Conservation (phyloP, 768 basidiomycete species). For the Xerocomus spinulosus region DNA sequence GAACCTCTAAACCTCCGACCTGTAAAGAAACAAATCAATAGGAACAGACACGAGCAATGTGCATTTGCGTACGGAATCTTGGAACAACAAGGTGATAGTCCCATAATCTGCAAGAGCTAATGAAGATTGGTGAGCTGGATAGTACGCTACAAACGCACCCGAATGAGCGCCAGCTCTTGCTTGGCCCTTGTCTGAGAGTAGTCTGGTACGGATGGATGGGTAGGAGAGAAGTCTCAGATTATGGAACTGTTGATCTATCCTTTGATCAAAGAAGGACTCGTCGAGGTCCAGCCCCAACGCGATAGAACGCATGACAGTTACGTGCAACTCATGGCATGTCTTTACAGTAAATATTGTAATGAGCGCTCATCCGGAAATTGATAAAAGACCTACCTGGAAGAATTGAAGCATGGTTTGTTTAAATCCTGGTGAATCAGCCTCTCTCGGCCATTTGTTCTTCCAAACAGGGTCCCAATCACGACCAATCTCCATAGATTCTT, state of each 20-base stretch:
- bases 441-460: conserved; percentile 78
- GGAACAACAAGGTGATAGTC: conserved; percentile 77
- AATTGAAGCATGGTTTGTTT: conserved; percentile 71
- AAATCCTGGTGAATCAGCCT: conserved; percentile 59
- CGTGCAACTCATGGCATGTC: conserved; percentile 75
- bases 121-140: neutral
- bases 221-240: conserved; percentile 80
- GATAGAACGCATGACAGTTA: conserved; percentile 77
- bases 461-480: conserved; percentile 74
- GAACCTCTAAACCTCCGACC: conserved; percentile 80
- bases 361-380: neutral
- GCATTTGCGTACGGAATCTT: conserved; percentile 51
- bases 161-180: conserved; percentile 82
- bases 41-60: neutral
- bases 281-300: conserved; percentile 73
- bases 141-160: conserved; percentile 33
- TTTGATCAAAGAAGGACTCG: conserved; percentile 71
- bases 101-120: conserved; percentile 61
- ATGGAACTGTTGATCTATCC: conserved; percentile 72
- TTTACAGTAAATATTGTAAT: conserved; percentile 30
- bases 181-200: conserved; percentile 61
- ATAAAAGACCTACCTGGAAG: conserved; percentile 47
- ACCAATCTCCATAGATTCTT: conserved; percentile 88
- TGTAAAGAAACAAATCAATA: conserved; percentile 22
- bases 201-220: conserved; percentile 60